Base-by-base conservation (phyloP, 148 eudicot species). In the Pharnaceum exiguum region DNA sequence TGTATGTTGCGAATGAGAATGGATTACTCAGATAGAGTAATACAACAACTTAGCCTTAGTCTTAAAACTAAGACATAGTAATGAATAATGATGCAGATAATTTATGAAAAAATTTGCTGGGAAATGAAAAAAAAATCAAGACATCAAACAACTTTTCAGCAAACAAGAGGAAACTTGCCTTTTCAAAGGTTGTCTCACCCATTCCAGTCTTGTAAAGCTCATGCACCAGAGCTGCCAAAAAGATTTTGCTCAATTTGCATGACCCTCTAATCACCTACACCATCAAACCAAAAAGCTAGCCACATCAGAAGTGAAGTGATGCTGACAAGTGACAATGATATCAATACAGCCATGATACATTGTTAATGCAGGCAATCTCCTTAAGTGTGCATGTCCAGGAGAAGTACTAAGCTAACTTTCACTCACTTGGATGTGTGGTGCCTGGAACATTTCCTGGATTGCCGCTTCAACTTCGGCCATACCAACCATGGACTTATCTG, bases 361-460 rank as follows among this genome's bases (percentile, higher is more conserved):
- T 17, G 21, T 24, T 21, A 36, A 24, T 55, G 19, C n/a, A 31
- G 8, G 32, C 30, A 15, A 13, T 16, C 17, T 35, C 13, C 25
- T 0, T 32, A 17, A 3, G 9, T 36, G 16, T 36, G 7, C 28
- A 21, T 23, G 15, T 24, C 18, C n/a, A 6, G 25, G 59, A 54
- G 45, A 5, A 23, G 33, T 22, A 44, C 15, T 10, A 37, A 17
- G 48, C 22, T 28, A 24, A 23, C 13, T n/a, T 56, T 68, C 16
- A 64, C 81, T 77, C 58, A 89, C 99, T 72, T 86, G 96, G 60
- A 94, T 78, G 68, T 94, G 99, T 75, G 96, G 99, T 57, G 99
- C 96, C 71, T 89, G 96, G 73, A 94, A 94, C 96, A 94, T 89
- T 71, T 94, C 99, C 62, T 86, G 81, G 56, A 89, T 94, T 29